Conservation (phyloP, 192 early-diverging fungal genomes). For the Coemansia sp. region DNA sequence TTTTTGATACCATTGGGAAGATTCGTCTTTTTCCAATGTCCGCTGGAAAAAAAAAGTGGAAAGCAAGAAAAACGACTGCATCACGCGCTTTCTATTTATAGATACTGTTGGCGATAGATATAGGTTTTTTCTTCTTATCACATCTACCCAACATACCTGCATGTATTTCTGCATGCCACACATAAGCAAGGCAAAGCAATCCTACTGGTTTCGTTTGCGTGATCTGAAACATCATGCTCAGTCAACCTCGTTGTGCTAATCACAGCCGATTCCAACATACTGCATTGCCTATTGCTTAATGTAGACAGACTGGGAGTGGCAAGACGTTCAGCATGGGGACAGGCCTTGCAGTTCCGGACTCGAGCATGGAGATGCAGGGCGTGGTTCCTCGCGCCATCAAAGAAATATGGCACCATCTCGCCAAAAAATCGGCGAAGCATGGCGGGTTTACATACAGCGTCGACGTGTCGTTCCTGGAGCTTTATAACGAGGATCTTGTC, state of each 20-base stretch:
- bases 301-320: conserved; percentile 63
- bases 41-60: background rate
- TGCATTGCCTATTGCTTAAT: background rate
- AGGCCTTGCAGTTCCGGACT: conserved; percentile 31
- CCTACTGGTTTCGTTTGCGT: background rate
- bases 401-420: conserved; percentile 40
- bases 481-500: conserved; percentile 96
- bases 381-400: conserved; percentile 47
- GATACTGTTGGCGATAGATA: background rate
- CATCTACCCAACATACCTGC: no score
- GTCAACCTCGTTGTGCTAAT: background rate
- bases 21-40: background rate
- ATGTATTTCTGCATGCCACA: background rate
- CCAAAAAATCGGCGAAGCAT: conserved; percentile 8
- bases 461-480: conserved; percentile 87
- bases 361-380: conserved; percentile 32
- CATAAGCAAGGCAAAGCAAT: background rate
- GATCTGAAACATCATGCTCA: background rate
- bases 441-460: conserved; percentile 35
- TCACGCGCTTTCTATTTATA: conserved; percentile 6
- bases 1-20: background rate
- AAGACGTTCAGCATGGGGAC: conserved; percentile 98
- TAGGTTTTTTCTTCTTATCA: background rate
- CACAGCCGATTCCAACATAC: background rate
- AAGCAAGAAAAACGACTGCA: background rate